These are phyloP conservation scores for Borovskyia barvae DNA, from an alignment of 208 protist species.

Conservation along the genomic window DNA sequence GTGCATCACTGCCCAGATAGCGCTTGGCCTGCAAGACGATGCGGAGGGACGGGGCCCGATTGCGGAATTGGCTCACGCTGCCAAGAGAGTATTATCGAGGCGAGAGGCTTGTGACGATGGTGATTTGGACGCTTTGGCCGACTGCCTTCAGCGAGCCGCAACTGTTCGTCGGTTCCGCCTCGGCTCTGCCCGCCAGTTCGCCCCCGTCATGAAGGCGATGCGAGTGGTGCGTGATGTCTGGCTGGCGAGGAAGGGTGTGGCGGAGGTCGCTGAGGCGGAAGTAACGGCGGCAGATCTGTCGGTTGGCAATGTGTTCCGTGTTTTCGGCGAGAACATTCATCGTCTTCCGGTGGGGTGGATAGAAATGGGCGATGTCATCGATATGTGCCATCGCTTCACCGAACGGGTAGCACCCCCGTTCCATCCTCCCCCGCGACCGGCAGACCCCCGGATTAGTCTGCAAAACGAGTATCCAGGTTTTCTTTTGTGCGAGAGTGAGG, in stretches of 20 bases:
- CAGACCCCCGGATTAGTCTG: conserved; percentile 83
- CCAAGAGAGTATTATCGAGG: conserved; percentile 66
- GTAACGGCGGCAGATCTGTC: conserved; percentile 59
- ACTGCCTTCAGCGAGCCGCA: conserved; percentile 48
- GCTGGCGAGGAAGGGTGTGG: conserved; percentile 66
- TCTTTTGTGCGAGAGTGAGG: conserved; percentile 84
- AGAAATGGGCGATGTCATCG: conserved; percentile 90
- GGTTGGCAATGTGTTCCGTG: conserved; percentile 69
- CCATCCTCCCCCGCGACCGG: conserved; percentile 84
- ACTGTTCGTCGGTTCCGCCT: conserved; percentile 77
- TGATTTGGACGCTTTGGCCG: conserved; percentile 76
- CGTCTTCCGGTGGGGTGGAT: conserved; percentile 90
- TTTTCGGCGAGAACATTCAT: conserved; percentile 78
- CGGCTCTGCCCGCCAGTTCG: conserved; percentile 68
- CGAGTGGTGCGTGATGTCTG: conserved; percentile 77
- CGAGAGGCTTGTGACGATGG: conserved; percentile 67
- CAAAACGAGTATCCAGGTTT: conserved; percentile 90
- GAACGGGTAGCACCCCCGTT: conserved; percentile 55
- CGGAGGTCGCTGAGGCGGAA: conserved; percentile 47
- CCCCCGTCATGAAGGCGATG: conserved; percentile 83
- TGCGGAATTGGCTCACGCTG: conserved; percentile 67
- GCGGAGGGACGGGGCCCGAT: conserved; percentile 71
- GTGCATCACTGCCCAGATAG: conserved; percentile 88
- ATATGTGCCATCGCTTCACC: conserved; percentile 87
- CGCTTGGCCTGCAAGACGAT: conserved; percentile 74